Evolutionary conservation across 1,139 yeast genomes (phyloP).

Genomic region (Suhomyces ambrosiae): DNA sequence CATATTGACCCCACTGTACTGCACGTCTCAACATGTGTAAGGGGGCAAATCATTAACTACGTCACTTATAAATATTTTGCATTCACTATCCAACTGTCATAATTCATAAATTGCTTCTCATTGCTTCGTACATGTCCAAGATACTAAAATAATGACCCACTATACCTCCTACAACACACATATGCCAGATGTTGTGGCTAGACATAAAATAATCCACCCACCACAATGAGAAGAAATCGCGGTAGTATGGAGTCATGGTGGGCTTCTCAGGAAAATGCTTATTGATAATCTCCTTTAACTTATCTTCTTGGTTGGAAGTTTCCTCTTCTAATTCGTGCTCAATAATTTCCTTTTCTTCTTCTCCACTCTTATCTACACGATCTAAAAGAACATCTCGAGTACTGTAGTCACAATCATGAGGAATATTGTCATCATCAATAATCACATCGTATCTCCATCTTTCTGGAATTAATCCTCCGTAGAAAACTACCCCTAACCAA

Average conservation of each 20-base stretch:
- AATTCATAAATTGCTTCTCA: constrained; percentile 10
- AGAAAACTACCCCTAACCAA: constrained; percentile 78
- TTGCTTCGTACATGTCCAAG: constrained; percentile 60
- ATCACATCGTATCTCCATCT: constrained; percentile 73
- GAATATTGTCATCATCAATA: constrained; percentile 44
- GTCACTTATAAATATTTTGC: background rate
- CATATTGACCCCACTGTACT: no score
- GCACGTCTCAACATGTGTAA: no score
- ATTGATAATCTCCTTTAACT: constrained; percentile 40
- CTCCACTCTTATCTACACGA: constrained; percentile 41
- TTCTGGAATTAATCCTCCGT: constrained; percentile 89
- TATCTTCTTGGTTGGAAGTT: constrained; percentile 22
- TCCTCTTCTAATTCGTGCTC: constrained; percentile 11
- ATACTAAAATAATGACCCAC: constrained; percentile 82
- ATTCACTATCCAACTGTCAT: background rate
- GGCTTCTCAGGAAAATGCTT: constrained; percentile 61
- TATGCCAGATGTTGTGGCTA: constrained; percentile 93
- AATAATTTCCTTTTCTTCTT: constrained; percentile 45
- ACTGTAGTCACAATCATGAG: constrained; percentile 27
- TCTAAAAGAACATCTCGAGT: constrained; percentile 40
- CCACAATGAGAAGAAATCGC: constrained; percentile 68
- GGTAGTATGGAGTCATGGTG: constrained; percentile 40
- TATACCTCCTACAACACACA: constrained; percentile 85
- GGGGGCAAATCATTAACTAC: background rate
- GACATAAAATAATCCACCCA: constrained; percentile 78